These are phyloP conservation scores for Podila epigama DNA, from an alignment of 192 early-diverging fungal genomes.

Conservation along the genomic window DNA sequence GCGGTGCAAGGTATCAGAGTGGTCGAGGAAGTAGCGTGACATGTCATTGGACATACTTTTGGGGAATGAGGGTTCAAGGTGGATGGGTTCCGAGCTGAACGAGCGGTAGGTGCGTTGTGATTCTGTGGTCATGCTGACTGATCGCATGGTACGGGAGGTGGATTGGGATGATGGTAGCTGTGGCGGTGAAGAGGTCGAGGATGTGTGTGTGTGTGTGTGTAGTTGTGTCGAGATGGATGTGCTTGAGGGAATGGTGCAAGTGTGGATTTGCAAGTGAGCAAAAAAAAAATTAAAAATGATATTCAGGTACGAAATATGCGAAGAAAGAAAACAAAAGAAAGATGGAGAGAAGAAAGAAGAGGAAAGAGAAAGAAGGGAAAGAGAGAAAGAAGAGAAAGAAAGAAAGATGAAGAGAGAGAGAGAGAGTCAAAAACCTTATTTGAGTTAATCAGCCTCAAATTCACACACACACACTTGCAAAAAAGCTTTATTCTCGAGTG, in stretches of 20 bases:
- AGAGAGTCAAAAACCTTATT: not conserved
- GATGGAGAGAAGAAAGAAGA: not conserved
- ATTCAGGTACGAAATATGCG: slow-evolving; percentile 1
- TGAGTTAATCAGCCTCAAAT: too few relatives aligned
- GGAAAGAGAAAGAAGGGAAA: not conserved
- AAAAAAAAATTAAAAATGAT: not conserved
- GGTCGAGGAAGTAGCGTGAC: not conserved
- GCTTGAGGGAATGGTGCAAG: not conserved
- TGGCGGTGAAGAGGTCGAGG: not conserved
- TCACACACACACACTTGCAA: too few relatives aligned
- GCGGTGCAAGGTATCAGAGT: slow-evolving; percentile 28
- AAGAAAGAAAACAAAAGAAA: slow-evolving; percentile 1
- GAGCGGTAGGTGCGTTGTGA: not conserved
- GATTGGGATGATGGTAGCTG: not conserved
- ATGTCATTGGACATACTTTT: not conserved
- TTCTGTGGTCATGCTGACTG: slow-evolving; percentile 31
- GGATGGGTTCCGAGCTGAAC: not conserved
- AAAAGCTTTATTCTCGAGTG: too few relatives aligned
- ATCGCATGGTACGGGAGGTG: slow-evolving; percentile 24
- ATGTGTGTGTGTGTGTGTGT: not conserved
- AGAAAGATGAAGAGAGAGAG: not conserved
- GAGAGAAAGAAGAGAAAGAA: not conserved
- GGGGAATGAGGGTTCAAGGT: not conserved
- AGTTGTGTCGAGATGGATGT: not conserved
- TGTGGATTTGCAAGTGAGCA: not conserved